Conservation (phyloP, 2,329 filamentous ascomycete genomes). For the Huntiella omanensis region DNA sequence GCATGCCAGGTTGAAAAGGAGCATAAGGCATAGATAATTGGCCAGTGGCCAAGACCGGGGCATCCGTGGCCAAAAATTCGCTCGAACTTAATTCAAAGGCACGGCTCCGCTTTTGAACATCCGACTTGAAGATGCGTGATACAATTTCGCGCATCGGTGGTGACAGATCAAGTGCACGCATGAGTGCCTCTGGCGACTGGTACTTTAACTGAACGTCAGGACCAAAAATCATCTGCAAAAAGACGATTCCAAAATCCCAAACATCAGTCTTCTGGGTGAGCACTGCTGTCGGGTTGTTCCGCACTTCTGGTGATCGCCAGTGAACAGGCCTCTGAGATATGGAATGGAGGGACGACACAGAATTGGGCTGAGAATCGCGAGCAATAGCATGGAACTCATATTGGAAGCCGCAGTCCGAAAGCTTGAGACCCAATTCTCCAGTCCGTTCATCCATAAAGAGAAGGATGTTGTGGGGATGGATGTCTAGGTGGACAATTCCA, state of each 20-base stretch:
- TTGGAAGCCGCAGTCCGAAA: slow-evolving; percentile 58
- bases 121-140: slow-evolving; percentile 64
- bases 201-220: slow-evolving; percentile 58
- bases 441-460: slow-evolving; percentile 45
- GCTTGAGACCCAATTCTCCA: slow-evolving; percentile 52
- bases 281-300: slow-evolving; percentile 39
- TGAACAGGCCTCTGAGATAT: slow-evolving; percentile 21
- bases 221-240: slow-evolving; percentile 88
- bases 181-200: slow-evolving; percentile 56
- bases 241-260: slow-evolving; percentile 84
- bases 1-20: background rate
- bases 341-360: slow-evolving; percentile 49
- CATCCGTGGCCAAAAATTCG: slow-evolving; percentile 47
- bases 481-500: slow-evolving; percentile 65
- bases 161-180: slow-evolving; percentile 53
- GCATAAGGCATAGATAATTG: slow-evolving; percentile 16
- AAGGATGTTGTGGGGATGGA: slow-evolving; percentile 65
- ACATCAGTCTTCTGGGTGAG: slow-evolving; percentile 69
- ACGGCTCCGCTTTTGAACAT: slow-evolving; percentile 66
- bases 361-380: slow-evolving; percentile 30
- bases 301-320: slow-evolving; percentile 68
- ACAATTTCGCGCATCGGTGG: slow-evolving; percentile 62
- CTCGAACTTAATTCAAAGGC: slow-evolving; percentile 55
- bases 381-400: slow-evolving; percentile 44
- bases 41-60: slow-evolving; percentile 35